Conservation (phyloP, 257 asterid species). For the Phtheirospermum japonicum region DNA sequence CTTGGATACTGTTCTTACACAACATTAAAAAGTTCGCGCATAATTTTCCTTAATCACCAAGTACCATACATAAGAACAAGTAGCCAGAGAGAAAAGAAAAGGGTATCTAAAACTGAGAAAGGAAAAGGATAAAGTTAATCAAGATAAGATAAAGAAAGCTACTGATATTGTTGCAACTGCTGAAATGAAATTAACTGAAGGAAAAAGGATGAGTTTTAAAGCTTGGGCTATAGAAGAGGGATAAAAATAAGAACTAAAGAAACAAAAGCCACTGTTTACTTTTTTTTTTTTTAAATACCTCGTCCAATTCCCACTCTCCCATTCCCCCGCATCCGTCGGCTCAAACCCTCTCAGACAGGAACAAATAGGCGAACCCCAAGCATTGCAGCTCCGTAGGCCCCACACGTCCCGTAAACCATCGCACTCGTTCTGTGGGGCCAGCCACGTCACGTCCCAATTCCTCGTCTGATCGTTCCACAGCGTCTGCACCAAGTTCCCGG, state of each 20-base stretch:
- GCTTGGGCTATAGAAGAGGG: conserved; percentile 28
- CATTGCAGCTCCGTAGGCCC: too few species aligned
- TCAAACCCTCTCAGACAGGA: too few species aligned
- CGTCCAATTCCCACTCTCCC: too few species aligned
- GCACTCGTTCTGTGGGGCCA: too few species aligned
- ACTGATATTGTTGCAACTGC: conserved; percentile 27
- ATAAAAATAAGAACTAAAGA: conserved; percentile 36
- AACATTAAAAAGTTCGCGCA: neutral
- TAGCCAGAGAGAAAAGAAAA: conserved; percentile 17
- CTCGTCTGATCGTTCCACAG: too few species aligned
- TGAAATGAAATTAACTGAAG: conserved; percentile 31
- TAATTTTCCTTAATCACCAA: conserved; percentile 23
- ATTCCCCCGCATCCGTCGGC: too few species aligned
- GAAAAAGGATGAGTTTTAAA: conserved; percentile 24
- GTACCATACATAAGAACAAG: conserved; percentile 22
- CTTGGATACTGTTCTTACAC: conserved; percentile 1
- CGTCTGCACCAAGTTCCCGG: too few species aligned
- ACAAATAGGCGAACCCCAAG: too few species aligned
- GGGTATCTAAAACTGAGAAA: conserved; percentile 26
- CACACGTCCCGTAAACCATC: too few species aligned
- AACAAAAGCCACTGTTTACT: conserved; percentile 36
- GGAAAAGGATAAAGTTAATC: conserved; percentile 36
- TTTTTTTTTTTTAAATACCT: conserved; percentile 27
- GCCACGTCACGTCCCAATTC: too few species aligned
- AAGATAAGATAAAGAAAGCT: conserved; percentile 33